Base-by-base conservation (phyloP, 1,284 basidiomycete species). In the Austroboletus niveus region DNA sequence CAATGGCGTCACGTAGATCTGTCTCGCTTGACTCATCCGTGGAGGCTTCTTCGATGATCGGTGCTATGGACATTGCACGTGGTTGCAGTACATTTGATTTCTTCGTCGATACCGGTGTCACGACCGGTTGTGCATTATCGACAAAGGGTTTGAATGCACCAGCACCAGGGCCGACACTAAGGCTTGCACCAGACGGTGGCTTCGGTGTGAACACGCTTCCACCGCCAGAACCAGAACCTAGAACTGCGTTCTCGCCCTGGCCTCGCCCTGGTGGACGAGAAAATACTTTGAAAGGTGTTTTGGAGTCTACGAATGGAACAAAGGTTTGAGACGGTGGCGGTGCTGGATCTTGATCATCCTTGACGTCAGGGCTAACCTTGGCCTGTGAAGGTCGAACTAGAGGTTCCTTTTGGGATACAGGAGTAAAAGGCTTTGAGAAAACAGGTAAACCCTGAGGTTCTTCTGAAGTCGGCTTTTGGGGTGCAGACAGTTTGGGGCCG, bases 201-300 rank as follows among this genome's bases (percentile, higher is more conserved):
- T 79, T 79, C 14, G 77, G 78, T 14, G 75, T 75, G 53, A 77
- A 76, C 9, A 68, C 63, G 29, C 38, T 64, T 47, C 64, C 68
- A 15, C 52, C 51, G 11, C 49, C 42, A 22, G 53, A 27, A 32
- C 54, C 51, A 6, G 43, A 36, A 32, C 54, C 51, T 5, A 45
- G 34, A 39, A 42, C 41, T 5, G 65, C 62, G 55, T 72, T 76
- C 42, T 72, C 70, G 30, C 70, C 67, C 44, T 75, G 75, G 39
- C 54, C 54, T 40, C 62, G 65, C 42, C 54, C 76, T 65, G 32
- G 80, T 12, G 87, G 86, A 30, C 83, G 76, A 54, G 80, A 86
- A 67, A 88, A 88, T 20, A 89, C 87, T 57, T 81, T 86, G 72
- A 85, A 85, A 4, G 85, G 82, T 10, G 81, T 78, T 53, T 76